Base-by-base conservation (phyloP, 495 filamentous ascomycete genomes). In the Glarea lozoyensis region DNA sequence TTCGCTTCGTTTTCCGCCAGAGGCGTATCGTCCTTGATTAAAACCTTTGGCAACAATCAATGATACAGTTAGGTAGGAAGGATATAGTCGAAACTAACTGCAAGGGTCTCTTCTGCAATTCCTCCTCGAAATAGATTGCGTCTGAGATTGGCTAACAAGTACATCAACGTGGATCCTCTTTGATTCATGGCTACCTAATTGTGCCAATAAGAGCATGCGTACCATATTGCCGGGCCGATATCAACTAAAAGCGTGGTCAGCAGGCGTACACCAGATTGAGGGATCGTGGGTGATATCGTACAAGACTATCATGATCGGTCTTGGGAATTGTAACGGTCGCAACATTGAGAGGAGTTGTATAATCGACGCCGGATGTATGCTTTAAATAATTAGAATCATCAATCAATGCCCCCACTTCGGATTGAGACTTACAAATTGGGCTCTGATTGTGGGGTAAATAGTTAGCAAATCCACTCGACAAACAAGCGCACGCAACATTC, bases 111-210 rank as follows among this genome's bases (percentile, higher is more conserved):
- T 25, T 68, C 60, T 2, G 70, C 68, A 38, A 86, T 67, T 2
- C 82, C 82, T 22, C 76, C 79, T 40, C 66, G 68, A 39, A 78
- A 60, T 10, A 88, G 72, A 40, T 78, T 78, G 3, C 66, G 68
- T 40, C 67, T 74, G 24, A 88, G 65, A 40, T 75, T 78, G 42
- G 66, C 81, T 86, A 41, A 13, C 4, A 10, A 16, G 36, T 43
- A 31, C 33, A 22, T 40, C 13, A 48, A 21, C 19, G 41, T 56
- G 29, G 45, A 43, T 36, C 25, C 25, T 7, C 25, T 7, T 29
- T 29, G 16, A 42, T 6, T 23, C 3, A 24, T 3, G 13, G 3
- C 18, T 18, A 20, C 12, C 6, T 25, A 19, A 60, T 59, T 35
- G 57, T 68, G 64, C 53, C 49, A 64, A n/a, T n/a, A 65, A 41